phyloP scores from a whole-genome alignment of 345 rosid species.

The Eucalyptus erythrocorys region DNA sequence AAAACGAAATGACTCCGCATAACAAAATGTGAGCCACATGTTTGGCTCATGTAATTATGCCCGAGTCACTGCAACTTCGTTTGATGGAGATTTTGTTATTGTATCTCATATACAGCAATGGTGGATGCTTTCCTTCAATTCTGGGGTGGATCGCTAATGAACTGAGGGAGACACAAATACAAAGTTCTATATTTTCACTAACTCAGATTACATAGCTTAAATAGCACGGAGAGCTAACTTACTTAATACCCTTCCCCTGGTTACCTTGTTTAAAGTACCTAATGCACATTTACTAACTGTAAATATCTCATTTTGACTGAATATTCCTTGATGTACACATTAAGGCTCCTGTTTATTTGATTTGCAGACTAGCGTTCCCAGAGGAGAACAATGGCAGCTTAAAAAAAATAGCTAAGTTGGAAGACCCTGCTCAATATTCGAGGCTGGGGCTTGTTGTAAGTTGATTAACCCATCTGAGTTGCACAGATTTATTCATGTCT shows the following conservation, averaged over 20 bases:
- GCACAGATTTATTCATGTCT: background rate
- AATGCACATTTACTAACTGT: background rate
- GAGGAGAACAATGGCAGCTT: slow-evolving; percentile 62
- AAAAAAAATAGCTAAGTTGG: slow-evolving; percentile 66
- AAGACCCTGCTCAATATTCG: slow-evolving; percentile 64
- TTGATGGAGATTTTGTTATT: background rate
- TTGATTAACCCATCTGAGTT: background rate
- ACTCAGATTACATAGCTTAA: background rate
- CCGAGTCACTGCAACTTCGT: background rate
- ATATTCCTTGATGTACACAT: background rate
- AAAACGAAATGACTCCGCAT: background rate
- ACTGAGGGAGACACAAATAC: background rate
- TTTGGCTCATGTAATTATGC: background rate
- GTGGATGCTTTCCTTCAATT: background rate
- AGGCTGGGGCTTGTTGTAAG: slow-evolving; percentile 66
- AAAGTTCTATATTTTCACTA: background rate
- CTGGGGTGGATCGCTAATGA: background rate
- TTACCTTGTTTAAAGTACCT: background rate
- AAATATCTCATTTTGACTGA: background rate
- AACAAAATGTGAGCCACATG: background rate
- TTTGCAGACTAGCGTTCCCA: slow-evolving; percentile 66
- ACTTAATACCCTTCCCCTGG: background rate
- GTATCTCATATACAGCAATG: background rate
- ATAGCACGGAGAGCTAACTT: background rate
- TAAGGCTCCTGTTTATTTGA: background rate